phyloP scores from a whole-genome alignment of 1,139 yeast genomes.

The Neolecta irregularis region DNA sequence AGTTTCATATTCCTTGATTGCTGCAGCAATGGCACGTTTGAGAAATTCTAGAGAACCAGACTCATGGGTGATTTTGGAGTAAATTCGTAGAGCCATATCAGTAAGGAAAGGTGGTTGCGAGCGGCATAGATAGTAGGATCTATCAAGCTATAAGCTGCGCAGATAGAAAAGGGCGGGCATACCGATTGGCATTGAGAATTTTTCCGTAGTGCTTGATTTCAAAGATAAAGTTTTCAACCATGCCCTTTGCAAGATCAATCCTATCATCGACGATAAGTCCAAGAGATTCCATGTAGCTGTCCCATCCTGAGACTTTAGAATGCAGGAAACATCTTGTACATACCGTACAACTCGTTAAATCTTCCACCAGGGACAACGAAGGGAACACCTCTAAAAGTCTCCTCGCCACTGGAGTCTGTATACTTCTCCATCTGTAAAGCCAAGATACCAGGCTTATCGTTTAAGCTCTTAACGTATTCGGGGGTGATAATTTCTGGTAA shows the following conservation, averaged over 20 bases:
- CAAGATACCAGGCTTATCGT: constrained; percentile 70
- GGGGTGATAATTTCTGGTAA: constrained; percentile 46
- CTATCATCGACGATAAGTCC: constrained; percentile 62
- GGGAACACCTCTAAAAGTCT: constrained; percentile 52
- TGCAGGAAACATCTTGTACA: not conserved
- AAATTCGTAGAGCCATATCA: constrained; percentile 71
- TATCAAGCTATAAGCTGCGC: constrained; percentile 1
- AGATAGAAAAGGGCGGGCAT: not conserved
- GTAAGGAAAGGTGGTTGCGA: constrained; percentile 98
- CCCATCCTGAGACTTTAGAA: constrained; percentile 39
- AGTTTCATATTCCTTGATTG: constrained; percentile 68
- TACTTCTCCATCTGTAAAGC: constrained; percentile 50
- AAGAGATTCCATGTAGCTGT: constrained; percentile 79
- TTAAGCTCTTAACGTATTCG: constrained; percentile 59
- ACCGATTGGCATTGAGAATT: constrained; percentile 70
- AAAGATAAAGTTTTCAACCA: constrained; percentile 84
- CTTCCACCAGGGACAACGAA: constrained; percentile 96
- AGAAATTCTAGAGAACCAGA: constrained; percentile 42
- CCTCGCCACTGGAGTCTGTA: constrained; percentile 36
- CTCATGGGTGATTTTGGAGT: constrained; percentile 35
- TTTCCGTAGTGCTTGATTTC: constrained; percentile 86
- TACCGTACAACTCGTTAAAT: constrained; percentile 84
- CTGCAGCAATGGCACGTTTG: constrained; percentile 51
- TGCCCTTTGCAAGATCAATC: constrained; percentile 62
- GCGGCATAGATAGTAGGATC: constrained; percentile 79